phyloP scores from a whole-genome alignment of 1,284 basidiomycete species.

The Entoloma clypeatum region DNA sequence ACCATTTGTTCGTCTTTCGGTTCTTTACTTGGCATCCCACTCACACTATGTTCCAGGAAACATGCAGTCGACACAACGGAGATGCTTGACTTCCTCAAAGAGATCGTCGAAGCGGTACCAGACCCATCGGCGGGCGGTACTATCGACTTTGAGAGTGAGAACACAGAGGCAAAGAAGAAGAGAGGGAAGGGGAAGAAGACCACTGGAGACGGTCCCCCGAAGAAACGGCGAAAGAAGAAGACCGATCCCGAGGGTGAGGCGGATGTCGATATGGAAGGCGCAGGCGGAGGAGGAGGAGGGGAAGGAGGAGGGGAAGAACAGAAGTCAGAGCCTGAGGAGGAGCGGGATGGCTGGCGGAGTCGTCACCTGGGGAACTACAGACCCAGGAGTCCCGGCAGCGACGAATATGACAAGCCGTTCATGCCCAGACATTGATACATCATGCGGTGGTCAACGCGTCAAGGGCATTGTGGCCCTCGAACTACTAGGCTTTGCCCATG shows the following conservation, averaged over 20 bases:
- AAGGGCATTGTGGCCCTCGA: too few species aligned
- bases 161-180: constrained; percentile 53
- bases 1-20: constrained; percentile 78
- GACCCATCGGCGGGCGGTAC: constrained; percentile 85
- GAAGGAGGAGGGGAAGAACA: constrained; percentile 3
- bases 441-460: neutral
- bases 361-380: constrained; percentile 21
- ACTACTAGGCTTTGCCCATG: too few species aligned
- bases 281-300: constrained; percentile 3
- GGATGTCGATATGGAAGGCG: constrained; percentile 17
- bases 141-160: constrained; percentile 64
- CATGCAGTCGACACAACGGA: constrained; percentile 87
- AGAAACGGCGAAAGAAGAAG: constrained; percentile 42
- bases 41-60: constrained; percentile 59
- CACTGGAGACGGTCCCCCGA: constrained; percentile 31
- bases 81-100: constrained; percentile 93
- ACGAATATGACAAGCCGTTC: constrained; percentile 32
- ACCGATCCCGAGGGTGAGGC: constrained; percentile 25
- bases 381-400: constrained; percentile 26
- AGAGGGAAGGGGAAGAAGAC: constrained; percentile 53
- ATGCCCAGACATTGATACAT: constrained; percentile 24
- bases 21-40: constrained; percentile 3
- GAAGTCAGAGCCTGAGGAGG: constrained; percentile 19
- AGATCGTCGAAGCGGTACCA: constrained; percentile 86
- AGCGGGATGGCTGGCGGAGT: constrained; percentile 28